Conservation (phyloP, 2,329 filamentous ascomycete genomes). For the Trichoderma hamatum region DNA sequence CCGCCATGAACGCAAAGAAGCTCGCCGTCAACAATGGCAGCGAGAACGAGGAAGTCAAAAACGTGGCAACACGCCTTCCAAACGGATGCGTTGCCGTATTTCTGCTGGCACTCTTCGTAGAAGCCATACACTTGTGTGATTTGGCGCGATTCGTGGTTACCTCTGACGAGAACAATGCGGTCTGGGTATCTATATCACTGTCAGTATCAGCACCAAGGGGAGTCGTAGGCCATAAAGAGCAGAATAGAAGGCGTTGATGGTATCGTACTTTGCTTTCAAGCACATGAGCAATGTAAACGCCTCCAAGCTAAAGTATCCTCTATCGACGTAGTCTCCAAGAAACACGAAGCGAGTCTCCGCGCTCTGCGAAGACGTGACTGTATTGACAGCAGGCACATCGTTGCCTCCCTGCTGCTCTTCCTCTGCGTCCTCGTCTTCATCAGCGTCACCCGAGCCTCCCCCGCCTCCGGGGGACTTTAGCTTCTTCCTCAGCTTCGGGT, state of each 20-base stretch:
- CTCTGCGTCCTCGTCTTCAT: slow-evolving; percentile 51
- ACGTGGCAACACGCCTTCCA: slow-evolving; percentile 99
- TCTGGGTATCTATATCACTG: slow-evolving; percentile 74
- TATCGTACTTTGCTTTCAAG: slow-evolving; percentile 69
- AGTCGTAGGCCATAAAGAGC: slow-evolving; percentile 19
- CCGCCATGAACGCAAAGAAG: slow-evolving; percentile 98
- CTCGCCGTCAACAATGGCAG: slow-evolving; percentile 96
- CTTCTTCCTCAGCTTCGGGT: slow-evolving; percentile 85
- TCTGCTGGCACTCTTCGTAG: slow-evolving; percentile 96
- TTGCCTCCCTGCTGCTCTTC: slow-evolving; percentile 35
- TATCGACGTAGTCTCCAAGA: slow-evolving; percentile 91
- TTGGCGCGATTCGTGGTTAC: slow-evolving; percentile 96
- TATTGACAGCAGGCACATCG: slow-evolving; percentile 24
- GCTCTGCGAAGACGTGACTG: slow-evolving; percentile 47
- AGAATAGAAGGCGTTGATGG: background rate
- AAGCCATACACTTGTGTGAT: slow-evolving; percentile 99
- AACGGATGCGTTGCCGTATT: slow-evolving; percentile 98
- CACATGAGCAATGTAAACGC: slow-evolving; percentile 97
- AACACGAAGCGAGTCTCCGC: slow-evolving; percentile 62
- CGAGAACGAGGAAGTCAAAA: slow-evolving; percentile 96
- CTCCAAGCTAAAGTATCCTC: slow-evolving; percentile 96
- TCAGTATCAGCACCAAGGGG: background rate
- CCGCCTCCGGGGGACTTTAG: slow-evolving; percentile 57
- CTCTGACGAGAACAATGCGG: slow-evolving; percentile 92
- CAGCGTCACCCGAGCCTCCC: slow-evolving; percentile 54